Evolutionary conservation across 768 basidiomycete species (phyloP).

Genomic region (Pleurotus sapidus): DNA sequence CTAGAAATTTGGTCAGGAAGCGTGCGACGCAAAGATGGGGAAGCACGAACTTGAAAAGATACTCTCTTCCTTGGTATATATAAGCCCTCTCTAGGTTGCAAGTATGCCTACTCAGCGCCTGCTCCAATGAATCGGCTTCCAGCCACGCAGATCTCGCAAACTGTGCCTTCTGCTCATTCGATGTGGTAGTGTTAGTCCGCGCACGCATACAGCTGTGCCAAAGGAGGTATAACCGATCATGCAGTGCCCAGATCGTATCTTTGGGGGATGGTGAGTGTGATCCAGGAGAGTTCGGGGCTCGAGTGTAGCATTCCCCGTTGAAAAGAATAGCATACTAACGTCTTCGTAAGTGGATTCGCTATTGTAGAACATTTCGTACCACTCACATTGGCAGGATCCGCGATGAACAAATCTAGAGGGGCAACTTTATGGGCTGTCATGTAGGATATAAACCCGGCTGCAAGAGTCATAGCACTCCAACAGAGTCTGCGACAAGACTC

Average conservation of each 20-base stretch:
- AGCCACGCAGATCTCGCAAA: conserved; percentile 71
- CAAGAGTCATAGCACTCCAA: conserved; percentile 67
- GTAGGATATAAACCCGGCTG: conserved; percentile 64
- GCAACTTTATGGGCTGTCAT: conserved; percentile 38
- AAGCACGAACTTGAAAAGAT: conserved; percentile 67
- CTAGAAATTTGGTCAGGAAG: conserved; percentile 30
- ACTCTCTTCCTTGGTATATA: conserved; percentile 69
- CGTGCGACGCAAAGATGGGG: neutral
- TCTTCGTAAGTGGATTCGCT: conserved; percentile 5
- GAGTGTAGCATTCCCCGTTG: conserved; percentile 61
- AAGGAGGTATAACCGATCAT: conserved; percentile 64
- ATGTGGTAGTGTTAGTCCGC: conserved; percentile 37
- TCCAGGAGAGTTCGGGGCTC: conserved; percentile 24
- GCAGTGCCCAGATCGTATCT: conserved; percentile 74
- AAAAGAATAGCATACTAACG: conserved; percentile 69
- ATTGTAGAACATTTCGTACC: neutral
- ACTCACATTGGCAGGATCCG: conserved; percentile 67
- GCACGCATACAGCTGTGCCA: conserved; percentile 74
- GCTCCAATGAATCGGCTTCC: conserved; percentile 66
- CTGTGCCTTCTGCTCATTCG: conserved; percentile 51
- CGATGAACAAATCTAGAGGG: conserved; percentile 50
- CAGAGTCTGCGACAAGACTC: conserved; percentile 72
- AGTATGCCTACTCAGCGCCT: conserved; percentile 57
- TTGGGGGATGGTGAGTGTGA: conserved; percentile 37
- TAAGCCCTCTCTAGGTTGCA: conserved; percentile 67